phyloP scores from a whole-genome alignment of 2,329 filamentous ascomycete species.

The Ilyonectria mors-panacis region DNA sequence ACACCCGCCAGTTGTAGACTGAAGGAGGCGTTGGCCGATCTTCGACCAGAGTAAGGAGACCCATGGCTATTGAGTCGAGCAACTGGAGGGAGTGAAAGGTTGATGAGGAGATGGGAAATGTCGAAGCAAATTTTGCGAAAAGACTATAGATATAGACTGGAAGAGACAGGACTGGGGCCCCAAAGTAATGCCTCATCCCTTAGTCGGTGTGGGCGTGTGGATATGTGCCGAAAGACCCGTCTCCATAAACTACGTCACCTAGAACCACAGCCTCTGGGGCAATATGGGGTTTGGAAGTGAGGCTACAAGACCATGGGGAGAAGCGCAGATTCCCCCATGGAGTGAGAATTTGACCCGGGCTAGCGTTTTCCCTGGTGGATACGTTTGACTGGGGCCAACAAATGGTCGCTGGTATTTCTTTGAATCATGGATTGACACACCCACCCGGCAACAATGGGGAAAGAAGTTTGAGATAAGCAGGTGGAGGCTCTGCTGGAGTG shows the following conservation, averaged over 20 bases:
- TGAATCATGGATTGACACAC: background rate
- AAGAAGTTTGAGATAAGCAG: background rate
- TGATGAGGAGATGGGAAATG: background rate
- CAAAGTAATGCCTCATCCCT: conserved; percentile 25
- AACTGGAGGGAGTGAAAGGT: background rate
- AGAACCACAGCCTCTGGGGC: conserved; percentile 16
- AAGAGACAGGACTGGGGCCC: conserved; percentile 7
- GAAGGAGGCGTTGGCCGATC: conserved; percentile 54
- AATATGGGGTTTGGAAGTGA: conserved; percentile 21
- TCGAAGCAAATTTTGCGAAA: background rate
- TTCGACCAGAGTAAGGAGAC: conserved; percentile 53
- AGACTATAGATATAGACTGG: background rate
- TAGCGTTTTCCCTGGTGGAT: conserved; percentile 26
- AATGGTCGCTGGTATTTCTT: conserved; percentile 10
- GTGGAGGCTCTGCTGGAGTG: too few species aligned
- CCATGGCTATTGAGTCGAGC: conserved; percentile 35
- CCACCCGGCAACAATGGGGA: background rate
- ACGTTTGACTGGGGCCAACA: background rate
- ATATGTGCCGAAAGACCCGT: conserved; percentile 15
- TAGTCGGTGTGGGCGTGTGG: conserved; percentile 29
- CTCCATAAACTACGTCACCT: conserved; percentile 28
- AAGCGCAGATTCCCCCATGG: conserved; percentile 18
- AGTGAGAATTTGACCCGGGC: conserved; percentile 18
- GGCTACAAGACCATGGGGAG: conserved; percentile 15
- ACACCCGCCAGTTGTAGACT: conserved; percentile 56